Base-by-base conservation (phyloP, 2,329 filamentous ascomycete genomes). In the Penicillium decumbens region DNA sequence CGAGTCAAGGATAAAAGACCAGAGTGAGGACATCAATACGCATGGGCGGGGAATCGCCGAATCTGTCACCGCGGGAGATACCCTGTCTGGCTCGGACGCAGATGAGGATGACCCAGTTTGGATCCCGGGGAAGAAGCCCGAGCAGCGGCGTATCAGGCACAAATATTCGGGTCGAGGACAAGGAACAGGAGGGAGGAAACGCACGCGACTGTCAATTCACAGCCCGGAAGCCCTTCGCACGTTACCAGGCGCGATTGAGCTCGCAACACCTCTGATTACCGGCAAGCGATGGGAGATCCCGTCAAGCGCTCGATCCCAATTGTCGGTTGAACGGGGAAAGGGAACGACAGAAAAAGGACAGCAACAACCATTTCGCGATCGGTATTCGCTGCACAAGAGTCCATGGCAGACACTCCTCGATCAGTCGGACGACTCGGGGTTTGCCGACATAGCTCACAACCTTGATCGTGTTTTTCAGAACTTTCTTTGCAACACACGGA, bases 221-320 rank as follows among this genome's bases (percentile, higher is more conserved):
- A 73, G 70, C 37, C 70, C 71, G 0, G 69, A 72, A 47, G 43
- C 56, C 8, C 58, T 57, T 35, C 67, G 60, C 44, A 65, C 63
- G 20, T 53, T 72, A 12, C 71, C 71, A 13, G 71, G 71, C 3
- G 69, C 70, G 27, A 71, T 74, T 50, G 66, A 71, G 40, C 64
- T 74, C 37, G 68, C 70, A 27, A 74, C 71, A 24, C 71, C 71
- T 12, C 56, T 72, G 56, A 72, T 74, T 50, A 67, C 64, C 1
- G 71, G 70, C 7, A 71, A 62, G 45, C 40, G 53, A 45, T 61
- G 59, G 48, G 55, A 62, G 40, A 45, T 47, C 25, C 53, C 55
- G 10, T 44, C 53, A 25, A 65, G 59, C 30, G 45, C 53, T 27
- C 58, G 55, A 27, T 58, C 61, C 41, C 55, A 64, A 37, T 46